These are phyloP conservation scores for Acidiella bohemica DNA, from an alignment of 495 filamentous ascomycete genomes.

Conservation along the genomic window DNA sequence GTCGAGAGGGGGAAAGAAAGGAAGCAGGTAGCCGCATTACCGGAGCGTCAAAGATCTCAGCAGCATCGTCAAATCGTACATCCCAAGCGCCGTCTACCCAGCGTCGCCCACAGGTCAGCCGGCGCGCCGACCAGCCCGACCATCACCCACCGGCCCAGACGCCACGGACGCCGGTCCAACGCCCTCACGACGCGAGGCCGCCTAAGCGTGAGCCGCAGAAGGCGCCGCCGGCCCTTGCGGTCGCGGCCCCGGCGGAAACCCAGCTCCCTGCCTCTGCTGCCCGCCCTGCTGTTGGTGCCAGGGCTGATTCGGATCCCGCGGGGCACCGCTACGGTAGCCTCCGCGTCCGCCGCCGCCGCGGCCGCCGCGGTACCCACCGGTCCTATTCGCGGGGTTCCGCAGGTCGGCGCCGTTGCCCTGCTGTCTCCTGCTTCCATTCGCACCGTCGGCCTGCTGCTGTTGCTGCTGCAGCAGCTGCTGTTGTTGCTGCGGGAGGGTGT, in stretches of 20 bases:
- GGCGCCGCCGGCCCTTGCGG: slow-evolving; percentile 2
- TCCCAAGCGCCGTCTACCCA: no score
- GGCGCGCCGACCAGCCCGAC: no score
- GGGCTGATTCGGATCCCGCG: slow-evolving; percentile 12
- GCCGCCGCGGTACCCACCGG: slow-evolving; percentile 13
- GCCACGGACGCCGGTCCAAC: no score
- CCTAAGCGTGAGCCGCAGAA: slow-evolving; percentile 17
- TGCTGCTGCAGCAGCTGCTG: slow-evolving; percentile 6
- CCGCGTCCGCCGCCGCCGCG: slow-evolving; percentile 12
- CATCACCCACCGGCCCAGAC: no score
- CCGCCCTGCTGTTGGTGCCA: slow-evolving; percentile 16
- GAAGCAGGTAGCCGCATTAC: no score
- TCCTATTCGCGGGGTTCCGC: slow-evolving; percentile 17
- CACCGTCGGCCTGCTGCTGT: neutral
- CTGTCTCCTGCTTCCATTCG: slow-evolving; percentile 9
- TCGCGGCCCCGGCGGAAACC: neutral
- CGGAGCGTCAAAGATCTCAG: no score
- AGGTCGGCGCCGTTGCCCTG: slow-evolving; percentile 20
- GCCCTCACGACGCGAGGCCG: no score
- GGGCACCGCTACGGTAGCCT: slow-evolving; percentile 12
- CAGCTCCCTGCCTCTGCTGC: slow-evolving; percentile 2
- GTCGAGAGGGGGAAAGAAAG: no score
- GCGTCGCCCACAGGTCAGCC: no score
- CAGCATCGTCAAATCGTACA: no score
- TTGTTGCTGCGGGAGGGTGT: slow-evolving; percentile 22